Evolutionary conservation across 192 early-diverging fungal species (phyloP).

Genomic region (Irineochytrium annulatum): DNA sequence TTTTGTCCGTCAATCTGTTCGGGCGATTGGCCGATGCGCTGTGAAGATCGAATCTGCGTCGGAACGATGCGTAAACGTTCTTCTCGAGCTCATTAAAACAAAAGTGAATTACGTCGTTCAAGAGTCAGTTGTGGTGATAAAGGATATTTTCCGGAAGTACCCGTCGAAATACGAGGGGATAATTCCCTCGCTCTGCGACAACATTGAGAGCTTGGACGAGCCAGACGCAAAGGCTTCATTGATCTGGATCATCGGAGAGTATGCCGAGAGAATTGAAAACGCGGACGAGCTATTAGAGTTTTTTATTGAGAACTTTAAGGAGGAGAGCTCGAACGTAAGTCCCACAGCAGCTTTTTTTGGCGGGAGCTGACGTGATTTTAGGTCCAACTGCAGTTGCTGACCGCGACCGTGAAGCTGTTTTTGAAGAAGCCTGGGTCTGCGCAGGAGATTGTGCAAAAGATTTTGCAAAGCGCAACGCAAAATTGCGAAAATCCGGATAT

Average conservation of each 20-base stretch:
- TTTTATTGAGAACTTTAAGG: constrained; percentile 86
- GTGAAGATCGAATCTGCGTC: constrained; percentile 90
- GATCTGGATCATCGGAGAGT: constrained; percentile 99
- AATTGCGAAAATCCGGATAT: constrained; percentile 95
- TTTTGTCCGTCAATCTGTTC: constrained; percentile 95
- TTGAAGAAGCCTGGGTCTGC: constrained; percentile 87
- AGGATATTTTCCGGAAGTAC: constrained; percentile 98
- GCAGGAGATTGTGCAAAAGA: constrained; percentile 88
- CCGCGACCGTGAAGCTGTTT: constrained; percentile 94
- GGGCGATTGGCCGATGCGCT: constrained; percentile 93
- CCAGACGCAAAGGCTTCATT: constrained; percentile 97
- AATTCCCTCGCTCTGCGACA: constrained; percentile 89
- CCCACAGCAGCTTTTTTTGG: not conserved
- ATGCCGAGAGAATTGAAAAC: constrained; percentile 95
- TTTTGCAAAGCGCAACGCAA: constrained; percentile 93
- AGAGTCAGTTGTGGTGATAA: constrained; percentile 96
- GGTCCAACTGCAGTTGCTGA: constrained; percentile 89
- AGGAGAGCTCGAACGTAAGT: constrained; percentile 54
- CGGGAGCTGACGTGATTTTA: constrained; percentile 33
- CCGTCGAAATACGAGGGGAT: constrained; percentile 95
- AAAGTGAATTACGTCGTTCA: constrained; percentile 98
- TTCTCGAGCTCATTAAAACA: constrained; percentile 91
- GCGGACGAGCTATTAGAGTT: constrained; percentile 82
- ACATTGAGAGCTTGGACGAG: constrained; percentile 93
- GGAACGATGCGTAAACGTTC: constrained; percentile 78